Percentiles rank a stretch among this genome's conserved stretches.
These are phyloP conservation scores for Cercospora sesami DNA, from an alignment of 2,329 filamentous ascomycete genomes.

Conservation along the genomic window DNA sequence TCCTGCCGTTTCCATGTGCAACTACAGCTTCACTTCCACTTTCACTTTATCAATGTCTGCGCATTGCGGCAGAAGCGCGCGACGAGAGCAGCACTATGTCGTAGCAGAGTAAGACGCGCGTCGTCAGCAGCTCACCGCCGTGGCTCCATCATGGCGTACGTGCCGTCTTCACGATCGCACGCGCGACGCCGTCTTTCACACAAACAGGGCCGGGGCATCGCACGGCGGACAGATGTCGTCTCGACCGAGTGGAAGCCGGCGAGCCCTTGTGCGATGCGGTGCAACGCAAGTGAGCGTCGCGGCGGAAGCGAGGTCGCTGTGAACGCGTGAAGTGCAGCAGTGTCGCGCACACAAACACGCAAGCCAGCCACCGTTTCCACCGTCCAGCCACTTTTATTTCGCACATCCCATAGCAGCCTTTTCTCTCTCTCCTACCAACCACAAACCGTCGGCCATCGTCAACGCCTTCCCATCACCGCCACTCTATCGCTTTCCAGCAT, in stretches of 20 bases:
- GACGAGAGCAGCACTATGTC: neutral
- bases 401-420: neutral
- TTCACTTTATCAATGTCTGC: neutral
- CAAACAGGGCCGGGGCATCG: neutral
- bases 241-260: neutral
- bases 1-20: neutral
- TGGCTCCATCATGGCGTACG: neutral
- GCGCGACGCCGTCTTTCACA: constrained; percentile 4
- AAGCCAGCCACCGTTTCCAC: neutral
- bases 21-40: neutral
- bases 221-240: neutral
- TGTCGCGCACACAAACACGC: neutral
- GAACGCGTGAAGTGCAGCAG: neutral
- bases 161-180: neutral
- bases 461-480: constrained; percentile 7
- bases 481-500: constrained; percentile 15
- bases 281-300: neutral
- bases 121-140: neutral
- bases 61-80: neutral
- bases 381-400: neutral
- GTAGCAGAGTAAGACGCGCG: neutral
- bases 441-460: neutral
- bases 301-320: neutral
- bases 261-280: neutral
- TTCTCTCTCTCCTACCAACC: neutral